Evolutionary conservation across 2,329 filamentous ascomycete genomes (phyloP), one percentile per base, ranked within the genome.

Genomic region (Pestalotiopsis sp.): DNA sequence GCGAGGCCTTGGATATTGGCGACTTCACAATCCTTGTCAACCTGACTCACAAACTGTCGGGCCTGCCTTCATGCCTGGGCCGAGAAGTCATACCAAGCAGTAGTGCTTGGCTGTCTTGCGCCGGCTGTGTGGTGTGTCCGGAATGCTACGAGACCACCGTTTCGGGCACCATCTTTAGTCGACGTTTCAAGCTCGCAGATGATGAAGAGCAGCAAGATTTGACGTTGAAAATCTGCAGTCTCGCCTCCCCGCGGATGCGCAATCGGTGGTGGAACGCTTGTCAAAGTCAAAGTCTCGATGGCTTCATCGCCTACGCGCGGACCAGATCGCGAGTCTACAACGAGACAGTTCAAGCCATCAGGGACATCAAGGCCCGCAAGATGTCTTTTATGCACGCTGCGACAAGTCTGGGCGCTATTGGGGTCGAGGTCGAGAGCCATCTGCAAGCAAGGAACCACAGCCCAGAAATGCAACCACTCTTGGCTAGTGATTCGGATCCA

Each of bases 81-180:
- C 36, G 41, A 27, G 31, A 38, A 36, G n/a, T 45, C 20, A 27
- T 66, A 49, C 14, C 25, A 12, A 27, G 6, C 5, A 17, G 31
- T 12, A 52, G 45, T n/a, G 14, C 49, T 3, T 65, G 67, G 61
- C 60, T 38, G 12, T 31, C n/a, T 36, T 12, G 5, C 11, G 52
- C 39, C 6, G 38, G 27, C 12, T 68, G 67, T 23, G 58, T 62
- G 11, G 62, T 68, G 11, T 68, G 67, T 9, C 38, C 62, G 2
- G 36, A 68, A n/a, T 68, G 67, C 20, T 60, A 49, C 56, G 62
- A 68, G 36, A 52, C 67, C 23, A 49, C 57, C 17, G 38, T 56
- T 5, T n/a, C 36, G 9, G 23, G 45, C 23, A 66, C 67, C 3
- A 7, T 3, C 2, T 61, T 65, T n/a, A 56, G 31, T 4, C n/a